Conservation (phyloP, 2,329 filamentous ascomycete genomes). For the Aspergillus novofumigatus region DNA sequence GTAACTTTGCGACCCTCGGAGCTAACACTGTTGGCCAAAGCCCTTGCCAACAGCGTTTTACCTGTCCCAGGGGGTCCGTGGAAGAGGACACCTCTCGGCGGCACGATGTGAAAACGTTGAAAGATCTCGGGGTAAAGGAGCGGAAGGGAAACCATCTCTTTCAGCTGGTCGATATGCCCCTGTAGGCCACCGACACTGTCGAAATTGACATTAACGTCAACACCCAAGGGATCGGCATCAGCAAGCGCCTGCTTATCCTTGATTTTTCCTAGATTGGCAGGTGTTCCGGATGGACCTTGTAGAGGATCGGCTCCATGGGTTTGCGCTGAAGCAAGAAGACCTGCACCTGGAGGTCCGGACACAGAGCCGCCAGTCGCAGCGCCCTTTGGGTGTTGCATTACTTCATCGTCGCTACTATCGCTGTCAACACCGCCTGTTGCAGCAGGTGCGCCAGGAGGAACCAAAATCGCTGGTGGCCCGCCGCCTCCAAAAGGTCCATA, state of each 20-base stretch:
- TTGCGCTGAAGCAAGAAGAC: conserved; percentile 52
- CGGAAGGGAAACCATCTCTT: conserved; percentile 96
- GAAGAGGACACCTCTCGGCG: conserved; percentile 90
- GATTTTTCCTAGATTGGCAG: conserved; percentile 85
- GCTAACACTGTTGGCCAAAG: conserved; percentile 85
- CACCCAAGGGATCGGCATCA: conserved; percentile 89
- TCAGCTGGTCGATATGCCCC: conserved; percentile 91
- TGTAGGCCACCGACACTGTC: conserved; percentile 89
- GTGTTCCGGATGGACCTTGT: conserved; percentile 55
- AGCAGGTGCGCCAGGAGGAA: conserved; percentile 63
- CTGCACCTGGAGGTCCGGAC: conserved; percentile 48
- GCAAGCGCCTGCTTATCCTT: conserved; percentile 89
- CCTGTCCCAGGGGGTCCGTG: conserved; percentile 96
- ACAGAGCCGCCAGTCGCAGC: conserved; percentile 65
- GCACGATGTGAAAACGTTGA: conserved; percentile 83
- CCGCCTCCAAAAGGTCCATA: conserved; percentile 88
- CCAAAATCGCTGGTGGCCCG: conserved; percentile 66
- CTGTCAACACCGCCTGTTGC: conserved; percentile 80
- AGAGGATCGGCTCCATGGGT: conserved; percentile 55
- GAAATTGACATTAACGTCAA: conserved; percentile 89
- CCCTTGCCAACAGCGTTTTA: conserved; percentile 93
- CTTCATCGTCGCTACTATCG: conserved; percentile 95
- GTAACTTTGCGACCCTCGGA: conserved; percentile 90
- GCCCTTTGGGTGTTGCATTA: conserved; percentile 56
- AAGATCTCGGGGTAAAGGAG: conserved; percentile 95